Percentiles rank a stretch among this genome's conserved stretches.
Evolutionary conservation across 2,329 filamentous ascomycete species (phyloP).

Genomic region (Monilinia fructicola): DNA sequence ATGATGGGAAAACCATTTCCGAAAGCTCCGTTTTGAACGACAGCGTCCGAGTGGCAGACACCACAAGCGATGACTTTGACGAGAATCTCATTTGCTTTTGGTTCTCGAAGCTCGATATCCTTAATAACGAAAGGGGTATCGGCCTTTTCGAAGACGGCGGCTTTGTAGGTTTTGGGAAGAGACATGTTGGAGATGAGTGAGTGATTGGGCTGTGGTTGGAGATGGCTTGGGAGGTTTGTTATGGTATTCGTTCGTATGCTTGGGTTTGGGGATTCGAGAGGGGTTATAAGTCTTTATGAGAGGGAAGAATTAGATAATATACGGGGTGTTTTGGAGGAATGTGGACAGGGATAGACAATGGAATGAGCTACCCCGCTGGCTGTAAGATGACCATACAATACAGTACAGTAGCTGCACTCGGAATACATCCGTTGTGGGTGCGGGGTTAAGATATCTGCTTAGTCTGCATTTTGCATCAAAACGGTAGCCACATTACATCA

Average conservation of each 20-base stretch:
- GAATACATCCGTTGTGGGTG: not conserved
- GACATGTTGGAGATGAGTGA: conserved; percentile 30
- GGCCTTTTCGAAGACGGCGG: conserved; percentile 57
- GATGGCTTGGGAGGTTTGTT: not conserved
- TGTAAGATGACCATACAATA: not conserved
- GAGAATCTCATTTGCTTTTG: conserved; percentile 59
- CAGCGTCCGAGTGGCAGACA: conserved; percentile 64
- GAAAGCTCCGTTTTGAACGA: conserved; percentile 49
- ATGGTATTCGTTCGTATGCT: not conserved
- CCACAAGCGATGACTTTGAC: conserved; percentile 72
- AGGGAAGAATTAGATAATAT: not conserved
- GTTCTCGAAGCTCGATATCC: conserved; percentile 57
- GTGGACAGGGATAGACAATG: not conserved
- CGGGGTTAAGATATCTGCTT: not conserved
- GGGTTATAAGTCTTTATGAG: not conserved
- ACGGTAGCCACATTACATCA: not conserved
- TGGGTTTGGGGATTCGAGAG: not conserved
- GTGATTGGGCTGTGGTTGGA: conserved; percentile 13
- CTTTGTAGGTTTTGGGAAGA: conserved; percentile 67
- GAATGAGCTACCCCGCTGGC: conserved; percentile 3
- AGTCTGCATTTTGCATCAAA: not conserved
- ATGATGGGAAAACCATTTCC: conserved; percentile 59
- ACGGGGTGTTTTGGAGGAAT: not conserved
- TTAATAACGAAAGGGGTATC: conserved; percentile 56
- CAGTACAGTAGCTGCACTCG: not conserved